Percentiles rank a stretch among this genome's conserved stretches.
phyloP scores from a whole-genome alignment of 2,329 filamentous ascomycete genomes.

The Lasiodiplodia sp. region DNA sequence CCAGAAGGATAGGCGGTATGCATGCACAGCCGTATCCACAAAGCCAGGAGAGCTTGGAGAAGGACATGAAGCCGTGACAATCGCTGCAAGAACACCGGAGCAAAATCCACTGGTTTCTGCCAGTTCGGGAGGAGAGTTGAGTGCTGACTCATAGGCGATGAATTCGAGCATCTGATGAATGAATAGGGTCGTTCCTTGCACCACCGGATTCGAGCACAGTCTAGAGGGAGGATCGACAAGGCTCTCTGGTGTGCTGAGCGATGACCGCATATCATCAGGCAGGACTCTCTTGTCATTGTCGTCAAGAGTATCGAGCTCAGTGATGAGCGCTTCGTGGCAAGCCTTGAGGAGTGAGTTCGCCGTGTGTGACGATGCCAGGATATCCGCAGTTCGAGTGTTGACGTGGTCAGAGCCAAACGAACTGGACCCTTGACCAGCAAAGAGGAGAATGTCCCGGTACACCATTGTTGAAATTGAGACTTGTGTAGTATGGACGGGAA shows the following conservation, averaged over 20 bases:
- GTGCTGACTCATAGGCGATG: not conserved
- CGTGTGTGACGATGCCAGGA: not conserved
- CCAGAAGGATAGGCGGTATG: constrained; percentile 26
- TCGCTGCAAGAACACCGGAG: constrained; percentile 27
- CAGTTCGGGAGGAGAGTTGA: no score
- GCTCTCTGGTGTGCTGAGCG: not conserved
- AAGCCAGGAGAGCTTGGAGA: constrained; percentile 6
- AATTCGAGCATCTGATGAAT: constrained; percentile 2
- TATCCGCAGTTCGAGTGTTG: not conserved
- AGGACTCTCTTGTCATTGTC: not conserved
- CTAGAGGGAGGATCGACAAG: not conserved
- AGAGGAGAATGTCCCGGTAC: constrained; percentile 1
- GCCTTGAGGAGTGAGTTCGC: not conserved
- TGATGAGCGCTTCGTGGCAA: not conserved
- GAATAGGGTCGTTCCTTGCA: not conserved
- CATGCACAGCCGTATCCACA: not conserved
- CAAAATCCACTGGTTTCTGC: constrained; percentile 20
- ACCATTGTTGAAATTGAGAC: constrained; percentile 5
- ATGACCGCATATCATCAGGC: not conserved
- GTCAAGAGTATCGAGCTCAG: not conserved
- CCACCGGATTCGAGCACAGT: not conserved
- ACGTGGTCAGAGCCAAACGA: not conserved
- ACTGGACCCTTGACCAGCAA: constrained; percentile 3
- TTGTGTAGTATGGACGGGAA: not conserved
- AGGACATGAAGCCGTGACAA: constrained; percentile 8